Evolutionary conservation across 495 filamentous ascomycete species (phyloP), one percentile per base, ranked within the genome.

Genomic region (Clavariopsis aquatica): DNA sequence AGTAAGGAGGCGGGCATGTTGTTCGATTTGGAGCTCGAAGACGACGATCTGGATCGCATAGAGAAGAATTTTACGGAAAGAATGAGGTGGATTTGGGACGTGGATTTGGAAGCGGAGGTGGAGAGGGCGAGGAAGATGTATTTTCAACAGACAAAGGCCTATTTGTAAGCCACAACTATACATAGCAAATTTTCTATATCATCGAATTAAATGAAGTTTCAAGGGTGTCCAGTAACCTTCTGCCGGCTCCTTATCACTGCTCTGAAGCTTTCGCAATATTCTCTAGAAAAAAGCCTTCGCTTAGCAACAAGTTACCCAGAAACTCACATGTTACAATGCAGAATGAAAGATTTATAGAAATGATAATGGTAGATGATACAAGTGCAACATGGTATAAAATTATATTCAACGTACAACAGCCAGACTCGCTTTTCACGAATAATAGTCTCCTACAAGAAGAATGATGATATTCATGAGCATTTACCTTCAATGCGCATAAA

Each of bases 41-140:
- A 64, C 13, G 73, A 72, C 46, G 75, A 77, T 65, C 49, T 70
- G 49, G 73, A 75, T 9, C 70, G 69, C 55, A 60, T 75, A 27
- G 64, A 72, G 27, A 65, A 75, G 52, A 66, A 75, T 38, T 71
- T 79, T 9, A 76, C 79, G 56, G 71, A 79, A 46, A 78, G 81
- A 15, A 81, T 87, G 19, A 77, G 78, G 3, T 96, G 92, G 92
- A 73, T 83, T 15, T 96, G 92, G 75, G 59, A 71, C 7, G 67
- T 65, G 20, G 71, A 76, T 57, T 19, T 76, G 23, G 19, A 29
- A 3, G 60, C 7, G 26, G 55, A 75, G 28, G 20, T 73, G 10
- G 63, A 65, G 27, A 62, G 71, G 51, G 75, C 64, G 8, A 60
- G 55, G 53, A 64, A 64, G 23, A 23, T 71, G 9, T 71, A 52